Evolutionary conservation across 352 stramenopile genomes (phyloP).

Genomic region (Pythium diclinum): DNA sequence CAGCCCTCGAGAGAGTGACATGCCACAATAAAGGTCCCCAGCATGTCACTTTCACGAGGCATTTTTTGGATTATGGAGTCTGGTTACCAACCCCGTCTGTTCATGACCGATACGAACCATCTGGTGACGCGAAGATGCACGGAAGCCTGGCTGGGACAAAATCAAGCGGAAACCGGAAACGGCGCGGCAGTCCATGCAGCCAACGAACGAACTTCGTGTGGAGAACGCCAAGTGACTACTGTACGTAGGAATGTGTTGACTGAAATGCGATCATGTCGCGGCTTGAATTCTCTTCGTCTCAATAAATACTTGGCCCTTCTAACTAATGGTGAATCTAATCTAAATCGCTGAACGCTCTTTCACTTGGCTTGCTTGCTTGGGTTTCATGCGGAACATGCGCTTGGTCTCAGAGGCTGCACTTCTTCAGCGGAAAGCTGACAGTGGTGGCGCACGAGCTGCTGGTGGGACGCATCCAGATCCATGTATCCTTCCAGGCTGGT

Average conservation of each 20-base stretch:
- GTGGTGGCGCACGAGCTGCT: conserved; percentile 46
- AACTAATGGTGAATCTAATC: not conserved
- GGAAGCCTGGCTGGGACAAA: not conserved
- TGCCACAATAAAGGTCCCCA: not conserved
- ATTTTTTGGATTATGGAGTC: not conserved
- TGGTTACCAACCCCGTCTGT: not conserved
- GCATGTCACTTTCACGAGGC: conserved; percentile 6
- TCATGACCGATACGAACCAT: conserved; percentile 2
- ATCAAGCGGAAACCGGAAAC: not conserved
- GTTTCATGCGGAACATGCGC: conserved; percentile 26
- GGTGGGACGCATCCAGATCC: conserved; percentile 53
- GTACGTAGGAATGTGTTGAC: conserved; percentile 7
- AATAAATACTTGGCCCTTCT: conserved; percentile 5
- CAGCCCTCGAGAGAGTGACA: conserved; percentile 23
- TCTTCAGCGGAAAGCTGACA: conserved; percentile 14
- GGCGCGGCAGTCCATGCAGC: not conserved
- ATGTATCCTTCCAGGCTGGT: conserved; percentile 62
- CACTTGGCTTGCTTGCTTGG: not conserved
- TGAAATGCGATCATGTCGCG: conserved; percentile 20
- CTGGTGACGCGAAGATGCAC: conserved; percentile 1
- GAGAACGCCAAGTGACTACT: conserved; percentile 3
- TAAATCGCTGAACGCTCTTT: not conserved
- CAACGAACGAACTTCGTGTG: not conserved
- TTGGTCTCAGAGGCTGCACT: conserved; percentile 16
- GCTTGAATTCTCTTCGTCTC: conserved; percentile 8